Percentiles rank a stretch among this genome's conserved stretches.
phyloP scores from a whole-genome alignment of 139 green algal species.

The Tetradesmus lagerheimii region DNA sequence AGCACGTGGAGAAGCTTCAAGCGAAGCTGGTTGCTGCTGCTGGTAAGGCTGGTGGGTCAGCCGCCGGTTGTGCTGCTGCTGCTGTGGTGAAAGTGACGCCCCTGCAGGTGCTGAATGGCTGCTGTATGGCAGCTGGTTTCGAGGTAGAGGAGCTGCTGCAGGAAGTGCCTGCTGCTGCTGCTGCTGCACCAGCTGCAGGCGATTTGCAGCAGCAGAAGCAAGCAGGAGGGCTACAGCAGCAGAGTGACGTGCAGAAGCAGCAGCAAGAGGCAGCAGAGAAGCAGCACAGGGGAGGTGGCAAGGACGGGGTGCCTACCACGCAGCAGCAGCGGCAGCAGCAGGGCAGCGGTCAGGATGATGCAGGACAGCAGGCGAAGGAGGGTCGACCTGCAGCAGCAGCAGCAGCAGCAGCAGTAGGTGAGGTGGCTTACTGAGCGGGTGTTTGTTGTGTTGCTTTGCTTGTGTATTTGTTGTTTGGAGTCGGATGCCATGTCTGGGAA shows the following conservation, averaged over 20 bases:
- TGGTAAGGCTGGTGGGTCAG: not conserved
- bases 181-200: not conserved
- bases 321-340: not conserved
- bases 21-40: constrained; percentile 10
- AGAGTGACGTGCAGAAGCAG: not conserved
- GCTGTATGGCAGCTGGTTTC: not conserved
- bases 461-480: too few species aligned
- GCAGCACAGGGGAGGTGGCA: not conserved
- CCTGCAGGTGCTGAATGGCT: not conserved
- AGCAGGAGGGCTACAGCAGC: not conserved
- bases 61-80: not conserved
- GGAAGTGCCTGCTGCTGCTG: not conserved
- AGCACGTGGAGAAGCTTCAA: constrained; percentile 13
- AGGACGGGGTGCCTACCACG: too few species aligned
- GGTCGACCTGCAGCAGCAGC: not conserved
- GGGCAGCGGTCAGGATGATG: not conserved
- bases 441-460: not conserved
- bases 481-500: too few species aligned
- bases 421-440: not conserved
- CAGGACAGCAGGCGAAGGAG: not conserved
- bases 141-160: not conserved
- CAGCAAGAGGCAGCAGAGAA: not conserved
- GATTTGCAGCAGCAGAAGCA: not conserved
- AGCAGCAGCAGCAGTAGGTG: not conserved
- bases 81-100: not conserved